Evolutionary conservation across 768 basidiomycete species (phyloP).

Genomic region (Rhodosporidiobolus sp.): DNA sequence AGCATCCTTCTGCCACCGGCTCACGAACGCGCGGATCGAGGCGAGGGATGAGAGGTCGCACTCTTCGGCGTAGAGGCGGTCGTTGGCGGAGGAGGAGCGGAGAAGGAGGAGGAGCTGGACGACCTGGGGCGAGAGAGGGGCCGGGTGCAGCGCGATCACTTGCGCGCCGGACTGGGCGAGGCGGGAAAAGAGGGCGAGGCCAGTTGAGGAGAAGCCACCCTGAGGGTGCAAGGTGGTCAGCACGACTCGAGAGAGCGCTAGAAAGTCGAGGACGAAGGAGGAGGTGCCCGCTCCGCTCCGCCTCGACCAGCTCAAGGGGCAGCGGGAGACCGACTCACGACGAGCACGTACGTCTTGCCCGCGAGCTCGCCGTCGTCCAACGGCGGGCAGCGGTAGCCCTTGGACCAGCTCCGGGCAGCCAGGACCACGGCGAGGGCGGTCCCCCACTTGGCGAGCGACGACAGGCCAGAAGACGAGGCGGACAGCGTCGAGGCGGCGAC

Average conservation of each 20-base stretch:
- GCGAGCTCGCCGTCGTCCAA: constrained; percentile 11
- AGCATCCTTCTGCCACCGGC: constrained; percentile 62
- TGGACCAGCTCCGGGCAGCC: neutral
- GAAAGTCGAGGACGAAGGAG: neutral
- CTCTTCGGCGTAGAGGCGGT: constrained; percentile 73
- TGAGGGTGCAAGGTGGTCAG: neutral
- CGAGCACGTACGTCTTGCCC: constrained; percentile 21
- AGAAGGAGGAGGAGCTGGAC: constrained; percentile 64
- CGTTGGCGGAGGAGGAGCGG: constrained; percentile 67
- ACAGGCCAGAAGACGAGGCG: neutral
- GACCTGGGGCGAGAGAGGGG: constrained; percentile 55
- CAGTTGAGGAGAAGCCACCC: constrained; percentile 25
- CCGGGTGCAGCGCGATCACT: constrained; percentile 66
- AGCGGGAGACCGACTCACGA: neutral
- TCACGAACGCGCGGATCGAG: constrained; percentile 68
- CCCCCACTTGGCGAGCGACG: constrained; percentile 6
- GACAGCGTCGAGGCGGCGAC: neutral
- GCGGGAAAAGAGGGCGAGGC: constrained; percentile 63
- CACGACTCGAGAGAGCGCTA: no score
- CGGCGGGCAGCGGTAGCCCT: neutral
- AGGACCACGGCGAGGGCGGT: neutral
- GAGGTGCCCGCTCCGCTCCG: neutral
- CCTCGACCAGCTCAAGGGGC: no score
- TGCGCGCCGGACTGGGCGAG: constrained; percentile 74
- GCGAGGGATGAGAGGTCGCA: constrained; percentile 67